These are phyloP conservation scores for Pichia gijzeniarum DNA, from an alignment of 805 yeast species.

Conservation along the genomic window DNA sequence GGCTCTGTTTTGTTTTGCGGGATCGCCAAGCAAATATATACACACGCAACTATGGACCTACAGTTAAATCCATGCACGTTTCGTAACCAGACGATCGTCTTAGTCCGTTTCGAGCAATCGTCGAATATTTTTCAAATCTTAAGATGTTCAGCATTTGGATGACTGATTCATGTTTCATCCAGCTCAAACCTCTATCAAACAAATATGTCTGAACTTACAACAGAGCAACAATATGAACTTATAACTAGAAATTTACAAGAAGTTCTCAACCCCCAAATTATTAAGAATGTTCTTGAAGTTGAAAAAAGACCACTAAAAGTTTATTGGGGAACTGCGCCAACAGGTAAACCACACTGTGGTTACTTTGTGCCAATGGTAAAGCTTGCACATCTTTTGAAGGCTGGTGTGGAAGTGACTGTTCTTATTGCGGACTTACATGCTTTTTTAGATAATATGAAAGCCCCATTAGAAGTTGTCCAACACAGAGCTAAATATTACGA, in stretches of 20 bases:
- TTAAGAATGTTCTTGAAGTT: conserved; percentile 73
- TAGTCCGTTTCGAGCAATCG: neutral
- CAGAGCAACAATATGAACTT: conserved; percentile 60
- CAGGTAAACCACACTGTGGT: conserved; percentile 98
- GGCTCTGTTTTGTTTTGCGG: too few relatives aligned
- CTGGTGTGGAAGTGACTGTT: conserved; percentile 92
- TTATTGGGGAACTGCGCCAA: conserved; percentile 99
- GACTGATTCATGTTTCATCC: neutral
- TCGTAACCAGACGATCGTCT: neutral
- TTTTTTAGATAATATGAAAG: conserved; percentile 96
- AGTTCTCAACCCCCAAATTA: conserved; percentile 80
- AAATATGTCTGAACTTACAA: conserved; percentile 33
- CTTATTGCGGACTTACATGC: conserved; percentile 95
- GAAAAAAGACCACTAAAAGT: conserved; percentile 77
- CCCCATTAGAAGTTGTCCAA: conserved; percentile 85
- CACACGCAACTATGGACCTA: too few relatives aligned
- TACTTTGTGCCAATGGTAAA: conserved; percentile 98
- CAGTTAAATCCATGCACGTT: too few relatives aligned
- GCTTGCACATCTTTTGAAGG: conserved; percentile 87
- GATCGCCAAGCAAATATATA: too few relatives aligned
- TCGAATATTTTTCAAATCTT: too few relatives aligned
- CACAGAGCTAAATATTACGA: conserved; percentile 90
- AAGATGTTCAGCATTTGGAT: too few relatives aligned
- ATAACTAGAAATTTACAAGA: conserved; percentile 89
- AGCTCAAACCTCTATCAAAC: neutral